Conservation (phyloP, 164 flowering plant species). For the Magnolia kwangsiensis region DNA sequence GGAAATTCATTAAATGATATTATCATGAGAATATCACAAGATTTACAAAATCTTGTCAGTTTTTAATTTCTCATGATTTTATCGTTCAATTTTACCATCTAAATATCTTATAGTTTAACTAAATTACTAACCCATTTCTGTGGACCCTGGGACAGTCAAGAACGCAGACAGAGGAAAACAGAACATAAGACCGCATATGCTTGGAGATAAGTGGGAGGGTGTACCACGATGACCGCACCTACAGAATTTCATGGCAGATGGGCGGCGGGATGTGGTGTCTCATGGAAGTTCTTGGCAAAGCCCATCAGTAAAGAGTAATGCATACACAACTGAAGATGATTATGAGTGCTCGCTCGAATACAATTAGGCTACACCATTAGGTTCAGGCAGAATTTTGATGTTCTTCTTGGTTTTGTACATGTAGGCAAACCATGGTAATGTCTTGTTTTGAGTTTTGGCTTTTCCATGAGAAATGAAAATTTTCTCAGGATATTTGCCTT, state of each 20-base stretch:
- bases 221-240: slow-evolving; percentile 58
- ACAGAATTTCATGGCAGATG: slow-evolving; percentile 15
- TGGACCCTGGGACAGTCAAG: slow-evolving; percentile 51
- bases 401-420: neutral
- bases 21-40: too few relatives aligned
- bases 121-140: slow-evolving; percentile 49
- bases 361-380: neutral
- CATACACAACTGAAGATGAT: slow-evolving; percentile 17
- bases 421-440: neutral
- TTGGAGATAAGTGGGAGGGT: slow-evolving; percentile 95
- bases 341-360: slow-evolving; percentile 29
- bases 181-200: slow-evolving; percentile 45
- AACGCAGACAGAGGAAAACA: slow-evolving; percentile 9
- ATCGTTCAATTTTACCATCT: too few relatives aligned
- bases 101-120: too few relatives aligned
- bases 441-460: neutral
- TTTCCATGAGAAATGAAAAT: neutral
- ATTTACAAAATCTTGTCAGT: too few relatives aligned
- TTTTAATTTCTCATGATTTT: too few relatives aligned
- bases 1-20: too few relatives aligned
- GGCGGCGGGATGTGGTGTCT: slow-evolving; percentile 14
- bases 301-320: slow-evolving; percentile 16
- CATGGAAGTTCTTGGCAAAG: slow-evolving; percentile 19
- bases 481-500: neutral
- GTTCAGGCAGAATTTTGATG: neutral